Evolutionary conservation across 331 rosid genomes (phyloP).

Genomic region (Malus hybrid): DNA sequence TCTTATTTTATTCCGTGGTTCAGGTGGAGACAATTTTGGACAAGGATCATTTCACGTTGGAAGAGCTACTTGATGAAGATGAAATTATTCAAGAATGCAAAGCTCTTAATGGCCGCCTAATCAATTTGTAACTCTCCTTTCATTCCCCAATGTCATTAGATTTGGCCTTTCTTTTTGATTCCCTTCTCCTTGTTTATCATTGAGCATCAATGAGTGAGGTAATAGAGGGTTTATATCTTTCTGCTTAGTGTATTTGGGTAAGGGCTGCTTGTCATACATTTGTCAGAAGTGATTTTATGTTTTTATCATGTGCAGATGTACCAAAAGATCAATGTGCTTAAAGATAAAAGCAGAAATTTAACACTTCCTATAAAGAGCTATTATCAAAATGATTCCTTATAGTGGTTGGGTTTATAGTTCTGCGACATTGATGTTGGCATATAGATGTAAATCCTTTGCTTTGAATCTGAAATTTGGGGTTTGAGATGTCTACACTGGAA

Average conservation of each 20-base stretch:
- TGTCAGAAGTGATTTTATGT: neutral
- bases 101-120: constrained; percentile 92
- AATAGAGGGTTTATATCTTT: neutral
- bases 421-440: neutral
- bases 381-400: neutral
- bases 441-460: neutral
- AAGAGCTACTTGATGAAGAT: constrained; percentile 95
- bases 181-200: neutral
- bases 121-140: constrained; percentile 74
- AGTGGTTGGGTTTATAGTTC: neutral
- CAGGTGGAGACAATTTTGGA: constrained; percentile 99
- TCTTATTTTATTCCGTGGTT: constrained; percentile 11
- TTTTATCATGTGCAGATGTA: neutral
- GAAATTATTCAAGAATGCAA: constrained; percentile 99
- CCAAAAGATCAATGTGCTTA: neutral
- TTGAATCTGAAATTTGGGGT: neutral
- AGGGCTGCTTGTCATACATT: neutral
- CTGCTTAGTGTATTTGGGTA: neutral
- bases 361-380: neutral
- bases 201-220: neutral
- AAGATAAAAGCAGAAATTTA: neutral
- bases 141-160: neutral
- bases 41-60: constrained; percentile 78
- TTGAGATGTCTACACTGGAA: neutral
- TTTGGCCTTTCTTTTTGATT: neutral